Evolutionary conservation across 192 early-diverging fungal species (phyloP).

Genomic region (Thoreauomyces humboldtii): DNA sequence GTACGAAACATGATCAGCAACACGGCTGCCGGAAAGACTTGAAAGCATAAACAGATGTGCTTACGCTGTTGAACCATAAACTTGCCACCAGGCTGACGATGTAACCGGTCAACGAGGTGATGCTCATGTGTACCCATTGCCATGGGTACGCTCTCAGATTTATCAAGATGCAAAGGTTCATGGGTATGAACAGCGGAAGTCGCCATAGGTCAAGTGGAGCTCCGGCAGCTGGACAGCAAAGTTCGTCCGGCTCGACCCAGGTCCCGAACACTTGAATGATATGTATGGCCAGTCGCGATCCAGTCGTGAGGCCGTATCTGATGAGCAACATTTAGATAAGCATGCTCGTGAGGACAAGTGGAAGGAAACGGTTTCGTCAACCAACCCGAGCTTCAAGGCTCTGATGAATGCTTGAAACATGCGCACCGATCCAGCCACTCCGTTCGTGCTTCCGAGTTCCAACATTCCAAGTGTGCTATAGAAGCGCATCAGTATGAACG

Average conservation of each 20-base stretch:
- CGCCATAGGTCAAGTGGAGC: constrained; percentile 20
- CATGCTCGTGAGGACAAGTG: no score
- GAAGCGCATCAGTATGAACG: neutral
- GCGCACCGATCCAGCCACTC: constrained; percentile 26
- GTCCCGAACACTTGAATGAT: constrained; percentile 8
- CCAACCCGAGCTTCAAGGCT: constrained; percentile 30
- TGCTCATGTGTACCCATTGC: constrained; percentile 29
- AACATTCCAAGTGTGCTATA: constrained; percentile 30
- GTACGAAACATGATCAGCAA: neutral
- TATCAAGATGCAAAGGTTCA: constrained; percentile 34
- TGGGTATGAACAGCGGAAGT: constrained; percentile 26
- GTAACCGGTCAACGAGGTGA: constrained; percentile 23
- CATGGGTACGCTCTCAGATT: constrained; percentile 21
- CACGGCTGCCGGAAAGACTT: no score
- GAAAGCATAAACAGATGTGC: no score
- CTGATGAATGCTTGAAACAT: constrained; percentile 32
- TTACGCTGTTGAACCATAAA: constrained; percentile 22
- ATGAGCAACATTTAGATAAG: no score
- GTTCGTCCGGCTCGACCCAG: neutral
- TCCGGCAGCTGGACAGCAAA: constrained; percentile 3
- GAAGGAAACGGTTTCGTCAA: no score
- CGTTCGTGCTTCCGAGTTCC: constrained; percentile 24
- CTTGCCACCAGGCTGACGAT: constrained; percentile 10
- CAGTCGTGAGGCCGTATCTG: constrained; percentile 25
- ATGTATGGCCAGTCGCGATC: constrained; percentile 20